Conservation (phyloP, 2,329 filamentous ascomycete genomes). For the Huntiella bhutanensis region DNA sequence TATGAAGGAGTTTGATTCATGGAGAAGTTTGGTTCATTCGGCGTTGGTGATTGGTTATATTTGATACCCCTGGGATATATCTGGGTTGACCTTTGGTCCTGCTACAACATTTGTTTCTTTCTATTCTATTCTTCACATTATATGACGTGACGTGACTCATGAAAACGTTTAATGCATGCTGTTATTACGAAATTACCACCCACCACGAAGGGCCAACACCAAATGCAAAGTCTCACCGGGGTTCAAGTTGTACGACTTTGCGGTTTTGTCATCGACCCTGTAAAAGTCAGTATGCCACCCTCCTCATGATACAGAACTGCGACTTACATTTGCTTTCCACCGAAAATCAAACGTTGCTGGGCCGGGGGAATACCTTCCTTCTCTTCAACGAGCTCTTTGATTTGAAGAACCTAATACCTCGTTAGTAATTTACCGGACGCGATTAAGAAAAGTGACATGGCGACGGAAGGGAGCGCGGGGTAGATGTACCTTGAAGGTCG, state of each 20-base stretch:
- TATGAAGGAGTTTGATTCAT: too few relatives aligned
- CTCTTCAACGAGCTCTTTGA: constrained; percentile 98
- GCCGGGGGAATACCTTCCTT: constrained; percentile 96
- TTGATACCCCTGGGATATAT: too few relatives aligned
- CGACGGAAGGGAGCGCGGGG: not conserved
- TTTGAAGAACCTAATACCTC: constrained; percentile 55
- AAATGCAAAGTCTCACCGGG: constrained; percentile 87
- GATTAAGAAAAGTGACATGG: not conserved
- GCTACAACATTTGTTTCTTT: too few relatives aligned
- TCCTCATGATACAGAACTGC: not conserved
- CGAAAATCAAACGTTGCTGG: constrained; percentile 88
- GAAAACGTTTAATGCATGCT: not conserved
- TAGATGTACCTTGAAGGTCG: constrained; percentile 64
- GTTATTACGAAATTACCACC: constrained; percentile 21
- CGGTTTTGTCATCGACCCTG: constrained; percentile 91
- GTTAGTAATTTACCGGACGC: too few relatives aligned
- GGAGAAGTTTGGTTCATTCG: too few relatives aligned
- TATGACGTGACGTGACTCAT: too few relatives aligned
- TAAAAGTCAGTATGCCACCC: constrained; percentile 1
- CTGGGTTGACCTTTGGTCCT: too few relatives aligned
- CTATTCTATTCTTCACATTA: too few relatives aligned
- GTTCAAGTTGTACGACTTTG: constrained; percentile 74
- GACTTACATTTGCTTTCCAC: constrained; percentile 87
- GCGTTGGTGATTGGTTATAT: too few relatives aligned
- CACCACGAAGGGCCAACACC: constrained; percentile 82